These are phyloP conservation scores for Blastocystis sp. DNA, from an alignment of 352 stramenopile genomes.

Conservation along the genomic window DNA sequence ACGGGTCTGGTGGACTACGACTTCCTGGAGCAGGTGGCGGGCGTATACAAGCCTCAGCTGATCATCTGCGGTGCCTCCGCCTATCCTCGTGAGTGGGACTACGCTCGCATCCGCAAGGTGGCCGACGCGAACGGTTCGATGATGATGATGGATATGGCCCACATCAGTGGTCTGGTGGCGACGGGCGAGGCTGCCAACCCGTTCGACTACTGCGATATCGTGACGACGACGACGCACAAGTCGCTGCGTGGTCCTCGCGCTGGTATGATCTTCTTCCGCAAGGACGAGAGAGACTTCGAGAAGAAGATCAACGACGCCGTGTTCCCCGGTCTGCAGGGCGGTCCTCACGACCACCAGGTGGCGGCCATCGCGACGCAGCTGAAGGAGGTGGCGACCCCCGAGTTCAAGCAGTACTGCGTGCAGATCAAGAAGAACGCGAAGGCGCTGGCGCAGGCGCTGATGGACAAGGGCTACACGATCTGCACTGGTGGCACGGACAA, in stretches of 20 bases:
- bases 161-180: slow-evolving; percentile 94
- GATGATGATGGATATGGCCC: slow-evolving; percentile 98
- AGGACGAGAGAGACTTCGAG: slow-evolving; percentile 88
- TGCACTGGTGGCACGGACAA: slow-evolving; percentile 97
- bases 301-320: slow-evolving; percentile 94
- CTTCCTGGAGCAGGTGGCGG: slow-evolving; percentile 86
- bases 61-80: slow-evolving; percentile 93
- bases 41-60: slow-evolving; percentile 93
- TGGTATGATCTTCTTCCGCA: slow-evolving; percentile 98
- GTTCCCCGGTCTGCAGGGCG: slow-evolving; percentile 91
- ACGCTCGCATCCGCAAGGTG: slow-evolving; percentile 91
- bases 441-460: slow-evolving; percentile 85
- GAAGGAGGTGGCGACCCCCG: slow-evolving; percentile 89
- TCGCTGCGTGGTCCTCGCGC: slow-evolving; percentile 90
- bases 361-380: slow-evolving; percentile 94
- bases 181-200: slow-evolving; percentile 88
- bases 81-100: slow-evolving; percentile 98
- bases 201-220: slow-evolving; percentile 96
- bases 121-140: slow-evolving; percentile 92
- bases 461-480: slow-evolving; percentile 88
- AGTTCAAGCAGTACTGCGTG: slow-evolving; percentile 91
- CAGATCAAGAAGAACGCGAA: slow-evolving; percentile 90
- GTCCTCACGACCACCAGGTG: slow-evolving; percentile 88
- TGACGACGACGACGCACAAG: slow-evolving; percentile 99
- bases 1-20: slow-evolving; percentile 96